Evolutionary conservation across 495 filamentous ascomycete species (phyloP), one percentile per base, ranked within the genome.

Genomic region (Lasiosphaeria hispida): DNA sequence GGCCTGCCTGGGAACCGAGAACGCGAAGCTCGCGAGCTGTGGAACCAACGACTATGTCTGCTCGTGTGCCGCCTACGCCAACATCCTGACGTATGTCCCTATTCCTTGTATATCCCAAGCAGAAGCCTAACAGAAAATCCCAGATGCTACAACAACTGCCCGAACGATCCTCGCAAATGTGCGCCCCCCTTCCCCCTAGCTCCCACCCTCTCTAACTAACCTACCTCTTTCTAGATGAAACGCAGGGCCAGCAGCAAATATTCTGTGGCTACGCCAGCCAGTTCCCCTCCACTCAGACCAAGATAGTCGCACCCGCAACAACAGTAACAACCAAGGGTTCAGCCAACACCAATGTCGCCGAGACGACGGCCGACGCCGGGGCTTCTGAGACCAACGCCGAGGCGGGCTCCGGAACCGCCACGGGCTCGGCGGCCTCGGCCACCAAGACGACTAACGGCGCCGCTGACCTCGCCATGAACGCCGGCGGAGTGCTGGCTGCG

Each of bases 111-210:
- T 48, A 30, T 30, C 23, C 5, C 23, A 5, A 30, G 2, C 23
- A 5, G 23, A 30, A 30, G 23, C 2, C 23, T 30, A 30, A 30
- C 23, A 30, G 2, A 2, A 30, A 37, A 30, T 14, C 17, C 17
- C 57, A 77, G 73, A 11, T 78, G 76, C 72, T 79, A 69, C 64
- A 72, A 76, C 70, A 77, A 77, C 74, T 79, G 76, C 66, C 76
- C 76, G 54, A 69, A 74, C 64, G 74, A 79, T 53, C 34, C 51
- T 43, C 67, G 72, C 5, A 33, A 40, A 7, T 15, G 68, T 71
- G 56, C 53, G 68, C 48, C 40, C 18, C 35, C 14, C 18, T 7
- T 13, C 9, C 7, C 10, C 9, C 36, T 8, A 7, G 7, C 11
- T 3, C 11, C 10, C 10, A 40, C 10, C 3, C 10, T 6, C 41